These are phyloP conservation scores for Massarina eburnea DNA, from an alignment of 2,329 filamentous ascomycete species.

Conservation along the genomic window DNA sequence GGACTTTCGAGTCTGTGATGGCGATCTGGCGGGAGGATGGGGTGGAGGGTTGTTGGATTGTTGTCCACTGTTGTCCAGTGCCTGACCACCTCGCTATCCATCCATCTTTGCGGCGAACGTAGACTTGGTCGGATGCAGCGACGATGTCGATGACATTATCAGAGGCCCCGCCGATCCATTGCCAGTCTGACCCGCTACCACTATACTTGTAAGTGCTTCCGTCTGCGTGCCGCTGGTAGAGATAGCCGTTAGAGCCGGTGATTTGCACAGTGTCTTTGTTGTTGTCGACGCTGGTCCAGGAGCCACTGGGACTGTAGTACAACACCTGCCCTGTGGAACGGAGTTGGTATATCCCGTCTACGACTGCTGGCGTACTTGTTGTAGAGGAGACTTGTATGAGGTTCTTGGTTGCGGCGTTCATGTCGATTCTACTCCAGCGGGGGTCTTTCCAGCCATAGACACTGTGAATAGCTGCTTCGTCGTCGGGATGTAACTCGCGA, in stretches of 20 bases:
- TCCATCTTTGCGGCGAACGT: constrained; percentile 32
- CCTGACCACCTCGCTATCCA: constrained; percentile 29
- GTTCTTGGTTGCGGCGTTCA: constrained; percentile 16
- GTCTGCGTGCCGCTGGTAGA: constrained; percentile 32
- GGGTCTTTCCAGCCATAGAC: constrained; percentile 33
- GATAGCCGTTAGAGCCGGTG: constrained; percentile 20
- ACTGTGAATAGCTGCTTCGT: constrained; percentile 29
- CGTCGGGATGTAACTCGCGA: constrained; percentile 26
- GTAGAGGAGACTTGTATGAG: constrained; percentile 23
- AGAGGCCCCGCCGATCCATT: constrained; percentile 20
- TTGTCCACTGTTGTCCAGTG: constrained; percentile 20
- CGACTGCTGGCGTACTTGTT: constrained; percentile 3
- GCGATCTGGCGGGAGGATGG: constrained; percentile 22
- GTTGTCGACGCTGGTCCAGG: constrained; percentile 25
- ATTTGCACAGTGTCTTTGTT: constrained; percentile 32
- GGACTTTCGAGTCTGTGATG: constrained; percentile 23
- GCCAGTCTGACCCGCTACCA: constrained; percentile 21
- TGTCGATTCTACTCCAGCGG: constrained; percentile 25
- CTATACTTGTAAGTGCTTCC: constrained; percentile 28
- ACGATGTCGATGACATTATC: constrained; percentile 30
- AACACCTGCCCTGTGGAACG: constrained; percentile 28
- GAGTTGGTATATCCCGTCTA: constrained; percentile 32
- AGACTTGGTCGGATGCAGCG: constrained; percentile 27
- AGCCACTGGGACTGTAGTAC: constrained; percentile 15
- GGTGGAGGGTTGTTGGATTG: constrained; percentile 23